phyloP scores from a whole-genome alignment of 2,329 filamentous ascomycete species.

The Cylindrodendrum hubeiense region DNA sequence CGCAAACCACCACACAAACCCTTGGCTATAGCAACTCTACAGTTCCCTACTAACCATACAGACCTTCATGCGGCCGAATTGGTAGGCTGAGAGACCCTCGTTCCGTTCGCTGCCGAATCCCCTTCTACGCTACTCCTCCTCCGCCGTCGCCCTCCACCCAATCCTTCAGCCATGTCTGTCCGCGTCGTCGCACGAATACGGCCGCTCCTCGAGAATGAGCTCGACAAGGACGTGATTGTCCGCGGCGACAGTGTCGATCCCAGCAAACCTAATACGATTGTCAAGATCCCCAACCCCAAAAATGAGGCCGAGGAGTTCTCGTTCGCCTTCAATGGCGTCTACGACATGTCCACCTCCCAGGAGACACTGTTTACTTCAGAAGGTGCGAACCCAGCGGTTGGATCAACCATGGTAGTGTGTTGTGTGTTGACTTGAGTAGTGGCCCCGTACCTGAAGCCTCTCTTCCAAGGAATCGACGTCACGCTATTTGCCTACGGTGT shows the following conservation, averaged over 20 bases:
- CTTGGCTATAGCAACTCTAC: conserved; percentile 38
- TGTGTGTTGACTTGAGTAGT: conserved; percentile 66
- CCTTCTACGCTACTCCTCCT: conserved; percentile 25
- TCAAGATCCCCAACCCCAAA: conserved; percentile 94
- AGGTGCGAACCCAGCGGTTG: conserved; percentile 65
- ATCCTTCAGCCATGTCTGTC: conserved; percentile 68
- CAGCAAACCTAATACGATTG: conserved; percentile 73
- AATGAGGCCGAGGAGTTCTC: conserved; percentile 92
- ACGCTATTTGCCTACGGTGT: conserved; percentile 95
- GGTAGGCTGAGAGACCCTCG: conserved; percentile 42
- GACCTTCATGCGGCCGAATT: conserved; percentile 39
- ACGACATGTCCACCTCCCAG: conserved; percentile 83
- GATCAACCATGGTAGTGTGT: conserved; percentile 10
- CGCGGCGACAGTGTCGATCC: conserved; percentile 72
- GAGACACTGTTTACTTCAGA: conserved; percentile 91
- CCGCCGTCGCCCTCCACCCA: conserved; percentile 25
- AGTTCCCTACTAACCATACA: conserved; percentile 26
- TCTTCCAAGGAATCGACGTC: conserved; percentile 90
- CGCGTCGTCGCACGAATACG: conserved; percentile 92
- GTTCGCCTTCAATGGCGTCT: conserved; percentile 95
- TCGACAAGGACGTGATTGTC: conserved; percentile 90
- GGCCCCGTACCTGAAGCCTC: conserved; percentile 87
- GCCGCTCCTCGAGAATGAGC: conserved; percentile 86
- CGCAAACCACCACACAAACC: conserved; percentile 26
- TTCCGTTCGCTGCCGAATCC: conserved; percentile 28